phyloP scores from a whole-genome alignment of 75 land plant species.

The Isoetes taiwanensis region DNA sequence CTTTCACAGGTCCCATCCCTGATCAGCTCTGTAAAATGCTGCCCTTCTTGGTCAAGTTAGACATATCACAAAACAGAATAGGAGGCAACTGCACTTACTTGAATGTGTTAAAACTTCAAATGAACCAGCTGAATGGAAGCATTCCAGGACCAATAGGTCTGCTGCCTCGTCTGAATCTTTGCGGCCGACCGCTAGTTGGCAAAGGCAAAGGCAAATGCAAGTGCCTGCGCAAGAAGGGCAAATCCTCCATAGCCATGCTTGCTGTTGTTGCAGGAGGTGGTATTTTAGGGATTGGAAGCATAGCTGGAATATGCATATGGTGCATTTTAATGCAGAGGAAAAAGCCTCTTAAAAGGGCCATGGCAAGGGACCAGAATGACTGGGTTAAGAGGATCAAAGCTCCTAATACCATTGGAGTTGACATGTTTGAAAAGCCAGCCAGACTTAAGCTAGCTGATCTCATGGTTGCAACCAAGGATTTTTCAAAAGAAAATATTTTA shows the following conservation, averaged over 20 bases:
- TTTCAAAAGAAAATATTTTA: neutral
- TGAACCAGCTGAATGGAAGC: neutral
- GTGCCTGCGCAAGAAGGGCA: slow-evolving; percentile 1
- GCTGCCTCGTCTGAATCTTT: neutral
- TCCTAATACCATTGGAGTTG: neutral
- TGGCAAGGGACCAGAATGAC: neutral
- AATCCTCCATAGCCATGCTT: neutral
- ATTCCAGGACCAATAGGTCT: neutral
- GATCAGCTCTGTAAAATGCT: neutral
- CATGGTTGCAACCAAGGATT: neutral
- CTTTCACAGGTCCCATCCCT: neutral
- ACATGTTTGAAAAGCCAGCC: neutral
- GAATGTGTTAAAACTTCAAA: neutral
- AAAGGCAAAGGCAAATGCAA: too few species aligned
- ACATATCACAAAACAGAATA: neutral
- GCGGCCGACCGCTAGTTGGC: neutral
- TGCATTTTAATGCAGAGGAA: neutral
- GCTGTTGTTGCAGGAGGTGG: neutral
- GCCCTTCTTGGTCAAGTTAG: neutral
- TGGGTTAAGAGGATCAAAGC: slow-evolving; percentile 4
- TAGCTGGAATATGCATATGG: neutral
- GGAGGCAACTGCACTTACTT: neutral
- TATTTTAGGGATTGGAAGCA: neutral
- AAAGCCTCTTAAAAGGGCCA: neutral
- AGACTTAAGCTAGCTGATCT: neutral